Conservation (phyloP, 352 stramenopile genomes). For the Phytophthora cajani region DNA sequence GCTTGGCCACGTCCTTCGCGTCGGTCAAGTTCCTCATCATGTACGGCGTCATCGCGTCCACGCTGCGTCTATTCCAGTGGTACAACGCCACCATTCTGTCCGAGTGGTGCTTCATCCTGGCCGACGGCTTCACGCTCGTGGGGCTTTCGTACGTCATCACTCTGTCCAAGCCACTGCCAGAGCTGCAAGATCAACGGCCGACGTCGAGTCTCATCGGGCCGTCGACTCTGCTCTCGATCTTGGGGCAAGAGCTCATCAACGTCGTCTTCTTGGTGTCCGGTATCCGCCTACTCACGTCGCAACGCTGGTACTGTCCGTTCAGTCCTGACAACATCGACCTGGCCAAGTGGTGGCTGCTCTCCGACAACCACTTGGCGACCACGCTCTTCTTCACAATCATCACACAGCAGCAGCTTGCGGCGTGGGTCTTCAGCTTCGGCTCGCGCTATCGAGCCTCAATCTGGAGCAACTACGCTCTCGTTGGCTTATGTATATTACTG, state of each 20-base stretch:
- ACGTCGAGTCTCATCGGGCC: conserved; percentile 60
- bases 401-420: conserved; percentile 35
- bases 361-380: conserved; percentile 45
- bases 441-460: conserved; percentile 36
- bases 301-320: conserved; percentile 25
- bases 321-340: conserved; percentile 32
- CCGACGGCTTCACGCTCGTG: conserved; percentile 63
- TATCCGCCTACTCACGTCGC: conserved; percentile 28
- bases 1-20: conserved; percentile 79
- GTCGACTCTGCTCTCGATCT: conserved; percentile 46
- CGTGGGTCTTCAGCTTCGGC: conserved; percentile 45
- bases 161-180: conserved; percentile 52
- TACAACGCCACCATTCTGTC: conserved; percentile 73
- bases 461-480: neutral
- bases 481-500: neutral
- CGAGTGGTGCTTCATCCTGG: conserved; percentile 74
- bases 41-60: conserved; percentile 81
- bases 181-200: conserved; percentile 28
- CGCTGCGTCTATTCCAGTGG: conserved; percentile 68
- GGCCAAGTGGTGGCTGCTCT: conserved; percentile 48
- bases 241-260: conserved; percentile 61
- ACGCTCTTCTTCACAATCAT: conserved; percentile 42
- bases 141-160: conserved; percentile 73
- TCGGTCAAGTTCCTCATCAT: conserved; percentile 90
- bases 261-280: conserved; percentile 47